Evolutionary conservation across 805 yeast species (phyloP), one percentile per base, ranked within the genome.

Genomic region (Ogataea paraovalis): DNA sequence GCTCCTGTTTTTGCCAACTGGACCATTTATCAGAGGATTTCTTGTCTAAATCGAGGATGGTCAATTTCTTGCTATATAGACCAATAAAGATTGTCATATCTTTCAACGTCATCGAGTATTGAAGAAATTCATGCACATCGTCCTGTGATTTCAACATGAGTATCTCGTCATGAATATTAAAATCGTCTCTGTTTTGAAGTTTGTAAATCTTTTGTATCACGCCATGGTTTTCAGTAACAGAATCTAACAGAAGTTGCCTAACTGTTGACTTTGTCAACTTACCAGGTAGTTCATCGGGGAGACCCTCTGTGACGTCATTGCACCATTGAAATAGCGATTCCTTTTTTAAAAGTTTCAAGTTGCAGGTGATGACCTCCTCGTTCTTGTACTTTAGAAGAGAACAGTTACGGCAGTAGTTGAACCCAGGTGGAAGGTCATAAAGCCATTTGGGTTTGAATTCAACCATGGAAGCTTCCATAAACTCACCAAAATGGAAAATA

Each of bases 361-460:
- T 72, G 53, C 80, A 76, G 44, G 62, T 62, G 43, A 72, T 66
- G 40, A 71, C 55, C 4, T 43, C 14, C 19, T 63, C 62, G 1
- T 62, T 63, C 38, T 66, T 67, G 12, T 57, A 48, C 32, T 54
- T 65, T 43, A 67, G 60, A 41, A 71, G 60, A 54, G 72, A 70
- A 49, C 80, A 76, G 28, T 78, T 76, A 21, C 82, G 58, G 56
- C 81, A 76, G 42, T 66, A 64, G 30, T 59, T 58, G 16, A 65
- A 57, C 10, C 45, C 41, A 4, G 21, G 20, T 1, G 62, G 64
- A n/a, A 67, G 68, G 34, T 61, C 62, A 53, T 73, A 73, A 19
- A 76, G 55, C 82, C 82, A 77, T 58, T 77, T 77, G 0, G 82
- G 82, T 47, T 77, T 77, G 47, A 76, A 62, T 52, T 77, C 82